A percentile compares a stretch with the other conserved stretches of the same genome.
Evolutionary conservation across 2,329 filamentous ascomycete genomes (phyloP).

Genomic region (Beauveria sp.): DNA sequence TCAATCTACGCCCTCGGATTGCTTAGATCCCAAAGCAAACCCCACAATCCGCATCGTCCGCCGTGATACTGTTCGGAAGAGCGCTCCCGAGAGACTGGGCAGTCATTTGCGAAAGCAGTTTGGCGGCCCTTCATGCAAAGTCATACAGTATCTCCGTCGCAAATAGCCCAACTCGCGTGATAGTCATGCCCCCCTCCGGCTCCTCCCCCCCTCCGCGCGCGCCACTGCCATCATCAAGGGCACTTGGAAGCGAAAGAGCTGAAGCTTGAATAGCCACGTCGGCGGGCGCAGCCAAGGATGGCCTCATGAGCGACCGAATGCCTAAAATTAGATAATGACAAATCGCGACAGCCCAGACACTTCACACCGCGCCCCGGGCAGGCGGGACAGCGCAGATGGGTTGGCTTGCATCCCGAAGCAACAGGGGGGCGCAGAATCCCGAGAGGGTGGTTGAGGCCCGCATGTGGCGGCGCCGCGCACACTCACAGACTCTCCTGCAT

Average conservation of each 20-base stretch:
- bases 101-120: not conserved
- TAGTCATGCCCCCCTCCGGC: not conserved
- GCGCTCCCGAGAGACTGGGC: not conserved
- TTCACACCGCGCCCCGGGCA: not conserved
- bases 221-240: not conserved
- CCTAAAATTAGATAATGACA: conserved; percentile 6
- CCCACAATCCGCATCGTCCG: not conserved
- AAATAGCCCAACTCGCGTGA: not conserved
- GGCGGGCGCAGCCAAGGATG: not conserved
- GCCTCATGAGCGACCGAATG: not conserved
- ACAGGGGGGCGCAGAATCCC: not conserved
- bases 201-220: not conserved
- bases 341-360: not conserved
- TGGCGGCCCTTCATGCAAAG: not conserved
- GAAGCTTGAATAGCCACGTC: not conserved
- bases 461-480: not conserved
- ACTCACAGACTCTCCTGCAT: not conserved
- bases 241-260: not conserved
- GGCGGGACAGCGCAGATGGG: not conserved
- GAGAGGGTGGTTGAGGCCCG: conserved; percentile 4
- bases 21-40: not conserved
- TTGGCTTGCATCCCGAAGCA: not conserved
- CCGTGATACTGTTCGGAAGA: not conserved
- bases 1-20: not conserved
- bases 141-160: not conserved